These are phyloP conservation scores for Rhodocollybia butyracea DNA, from an alignment of 768 basidiomycete genomes.

Conservation along the genomic window DNA sequence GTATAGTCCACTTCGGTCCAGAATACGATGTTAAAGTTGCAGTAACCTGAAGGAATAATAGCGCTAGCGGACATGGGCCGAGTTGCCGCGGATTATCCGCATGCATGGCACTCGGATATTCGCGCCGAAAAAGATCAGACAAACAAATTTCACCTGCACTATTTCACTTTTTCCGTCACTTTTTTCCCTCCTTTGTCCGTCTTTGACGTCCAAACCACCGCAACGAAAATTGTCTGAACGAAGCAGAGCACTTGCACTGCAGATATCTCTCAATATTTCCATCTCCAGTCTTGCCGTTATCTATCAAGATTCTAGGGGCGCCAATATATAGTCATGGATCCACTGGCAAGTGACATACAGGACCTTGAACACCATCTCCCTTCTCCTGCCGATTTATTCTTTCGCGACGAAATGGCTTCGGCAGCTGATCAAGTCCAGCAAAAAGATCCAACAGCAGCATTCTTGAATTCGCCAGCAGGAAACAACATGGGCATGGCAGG, in stretches of 20 bases:
- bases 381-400: constrained; percentile 2
- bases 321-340: background rate
- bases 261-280: background rate
- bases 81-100: no score
- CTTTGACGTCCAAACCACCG: background rate
- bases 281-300: background rate
- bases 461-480: background rate
- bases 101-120: background rate
- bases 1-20: no score
- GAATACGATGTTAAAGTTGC: no score
- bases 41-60: no score
- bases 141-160: no score
- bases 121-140: background rate
- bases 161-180: background rate
- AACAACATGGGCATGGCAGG: constrained; percentile 8
- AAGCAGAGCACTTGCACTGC: background rate
- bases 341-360: background rate
- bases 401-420: background rate
- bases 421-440: background rate
- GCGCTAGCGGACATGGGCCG: no score
- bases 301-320: background rate
- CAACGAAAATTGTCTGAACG: background rate
- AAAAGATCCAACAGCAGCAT: constrained; percentile 1
- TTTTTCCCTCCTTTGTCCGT: background rate
- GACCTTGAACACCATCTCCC: constrained; percentile 3